Conservation (phyloP, 1,284 basidiomycete genomes). For the Entoloma clypeatum region DNA sequence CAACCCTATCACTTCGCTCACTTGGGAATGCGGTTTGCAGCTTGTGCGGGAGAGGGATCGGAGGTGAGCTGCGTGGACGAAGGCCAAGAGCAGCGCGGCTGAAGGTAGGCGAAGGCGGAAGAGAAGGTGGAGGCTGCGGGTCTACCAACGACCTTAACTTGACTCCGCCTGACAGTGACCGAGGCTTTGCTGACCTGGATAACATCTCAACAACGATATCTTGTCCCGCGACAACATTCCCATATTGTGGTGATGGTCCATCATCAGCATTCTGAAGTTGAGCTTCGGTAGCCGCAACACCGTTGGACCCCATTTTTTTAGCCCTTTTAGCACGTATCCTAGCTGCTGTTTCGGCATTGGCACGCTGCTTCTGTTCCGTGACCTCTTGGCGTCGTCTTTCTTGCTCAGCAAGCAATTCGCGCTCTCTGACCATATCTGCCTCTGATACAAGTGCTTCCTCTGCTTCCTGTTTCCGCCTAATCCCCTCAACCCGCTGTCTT, state of each 20-base stretch:
- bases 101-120: constrained; percentile 1
- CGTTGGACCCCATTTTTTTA: constrained; percentile 15
- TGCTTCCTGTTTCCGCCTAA: constrained; percentile 9
- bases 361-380: constrained; percentile 25
- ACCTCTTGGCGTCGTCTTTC: constrained; percentile 25
- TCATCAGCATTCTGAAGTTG: background rate
- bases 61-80: background rate
- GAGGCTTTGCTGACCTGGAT: background rate
- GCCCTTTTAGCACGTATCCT: constrained; percentile 24
- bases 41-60: background rate
- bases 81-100: constrained; percentile 4
- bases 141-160: constrained; percentile 4
- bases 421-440: constrained; percentile 13
- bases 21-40: background rate
- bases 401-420: constrained; percentile 22
- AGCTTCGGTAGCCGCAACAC: background rate
- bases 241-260: constrained; percentile 3
- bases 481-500: background rate
- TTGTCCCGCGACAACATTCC: constrained; percentile 17
- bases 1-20: too few species aligned
- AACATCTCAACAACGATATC: background rate
- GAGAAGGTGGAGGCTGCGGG: background rate
- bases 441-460: constrained; percentile 14
- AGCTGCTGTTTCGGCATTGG: constrained; percentile 24
- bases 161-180: constrained; percentile 10